Percentiles rank a stretch among this genome's conserved stretches.
Conservation (phyloP, 768 basidiomycete genomes). For the Mycena crocata region DNA sequence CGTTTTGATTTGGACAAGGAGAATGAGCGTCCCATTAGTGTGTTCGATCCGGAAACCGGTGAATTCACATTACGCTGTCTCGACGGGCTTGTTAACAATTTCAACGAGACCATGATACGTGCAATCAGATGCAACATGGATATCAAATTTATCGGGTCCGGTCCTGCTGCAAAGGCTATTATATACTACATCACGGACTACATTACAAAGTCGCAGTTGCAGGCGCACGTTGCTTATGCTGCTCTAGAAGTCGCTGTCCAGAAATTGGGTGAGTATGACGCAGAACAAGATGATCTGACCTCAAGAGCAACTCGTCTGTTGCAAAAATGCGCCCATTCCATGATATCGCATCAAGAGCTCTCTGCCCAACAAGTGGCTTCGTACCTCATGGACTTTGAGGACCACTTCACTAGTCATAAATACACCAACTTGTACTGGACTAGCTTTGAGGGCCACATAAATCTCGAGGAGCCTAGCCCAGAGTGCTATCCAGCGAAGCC, state of each 20-base stretch:
- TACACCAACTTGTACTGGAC: constrained; percentile 3
- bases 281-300: background rate
- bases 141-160: constrained; percentile 46
- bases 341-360: constrained; percentile 10
- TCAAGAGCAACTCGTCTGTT: constrained; percentile 35
- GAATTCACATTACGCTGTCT: constrained; percentile 38
- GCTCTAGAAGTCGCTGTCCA: constrained; percentile 40
- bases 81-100: constrained; percentile 46
- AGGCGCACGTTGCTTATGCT: constrained; percentile 42
- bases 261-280: constrained; percentile 30
- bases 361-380: constrained; percentile 9
- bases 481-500: too few species aligned
- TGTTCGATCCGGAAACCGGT: constrained; percentile 35
- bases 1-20: constrained; percentile 36
- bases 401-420: constrained; percentile 9
- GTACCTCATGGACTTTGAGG: constrained; percentile 5
- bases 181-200: constrained; percentile 52
- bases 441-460: background rate
- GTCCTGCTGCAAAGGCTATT: constrained; percentile 44
- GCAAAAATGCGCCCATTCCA: constrained; percentile 27
- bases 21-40: constrained; percentile 16
- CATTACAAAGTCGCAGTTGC: constrained; percentile 47
- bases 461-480: too few species aligned
- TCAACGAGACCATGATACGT: constrained; percentile 40
- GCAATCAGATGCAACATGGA: constrained; percentile 39